Percentiles rank a stretch among this genome's conserved stretches.
Evolutionary conservation across 2,329 filamentous ascomycete species (phyloP).

Genomic region (Aspergillus phoenicis): DNA sequence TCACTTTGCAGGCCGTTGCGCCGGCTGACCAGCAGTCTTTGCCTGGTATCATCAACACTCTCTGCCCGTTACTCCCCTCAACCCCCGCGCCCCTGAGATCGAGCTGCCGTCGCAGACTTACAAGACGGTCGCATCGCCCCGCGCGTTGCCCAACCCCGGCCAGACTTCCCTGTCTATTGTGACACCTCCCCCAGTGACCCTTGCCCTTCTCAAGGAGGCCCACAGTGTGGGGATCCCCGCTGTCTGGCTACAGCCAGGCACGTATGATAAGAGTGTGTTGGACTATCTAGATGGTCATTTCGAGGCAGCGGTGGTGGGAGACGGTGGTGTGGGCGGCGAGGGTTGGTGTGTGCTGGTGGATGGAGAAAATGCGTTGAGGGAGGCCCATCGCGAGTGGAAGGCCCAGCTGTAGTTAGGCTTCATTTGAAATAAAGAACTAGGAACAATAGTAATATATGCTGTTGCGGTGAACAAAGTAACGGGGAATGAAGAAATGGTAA

Average conservation of each 20-base stretch:
- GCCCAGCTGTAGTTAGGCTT: slow-evolving; percentile 39
- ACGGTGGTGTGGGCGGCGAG: slow-evolving; percentile 66
- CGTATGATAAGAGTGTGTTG: slow-evolving; percentile 75
- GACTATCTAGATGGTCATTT: slow-evolving; percentile 70
- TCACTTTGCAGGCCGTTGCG: slow-evolving; percentile 4
- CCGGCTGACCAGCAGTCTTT: slow-evolving; percentile 64
- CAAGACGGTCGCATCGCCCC: slow-evolving; percentile 66
- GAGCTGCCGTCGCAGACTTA: slow-evolving; percentile 62
- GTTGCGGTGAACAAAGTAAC: background rate
- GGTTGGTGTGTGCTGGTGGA: slow-evolving; percentile 90
- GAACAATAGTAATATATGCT: slow-evolving; percentile 2
- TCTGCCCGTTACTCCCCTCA: slow-evolving; percentile 79
- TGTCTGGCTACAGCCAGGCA: slow-evolving; percentile 90
- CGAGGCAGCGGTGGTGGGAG: slow-evolving; percentile 66
- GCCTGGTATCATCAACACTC: slow-evolving; percentile 81
- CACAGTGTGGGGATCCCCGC: slow-evolving; percentile 70
- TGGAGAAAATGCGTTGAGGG: slow-evolving; percentile 63
- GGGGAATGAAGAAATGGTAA: background rate
- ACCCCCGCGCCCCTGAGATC: slow-evolving; percentile 70
- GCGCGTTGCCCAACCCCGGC: slow-evolving; percentile 64
- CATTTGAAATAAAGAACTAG: background rate
- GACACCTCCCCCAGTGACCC: slow-evolving; percentile 78
- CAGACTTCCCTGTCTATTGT: slow-evolving; percentile 82
- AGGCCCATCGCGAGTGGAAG: slow-evolving; percentile 58
- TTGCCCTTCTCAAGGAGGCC: slow-evolving; percentile 74